phyloP scores from a whole-genome alignment of 495 filamentous ascomycete species.

The Chaetomium fimeti region DNA sequence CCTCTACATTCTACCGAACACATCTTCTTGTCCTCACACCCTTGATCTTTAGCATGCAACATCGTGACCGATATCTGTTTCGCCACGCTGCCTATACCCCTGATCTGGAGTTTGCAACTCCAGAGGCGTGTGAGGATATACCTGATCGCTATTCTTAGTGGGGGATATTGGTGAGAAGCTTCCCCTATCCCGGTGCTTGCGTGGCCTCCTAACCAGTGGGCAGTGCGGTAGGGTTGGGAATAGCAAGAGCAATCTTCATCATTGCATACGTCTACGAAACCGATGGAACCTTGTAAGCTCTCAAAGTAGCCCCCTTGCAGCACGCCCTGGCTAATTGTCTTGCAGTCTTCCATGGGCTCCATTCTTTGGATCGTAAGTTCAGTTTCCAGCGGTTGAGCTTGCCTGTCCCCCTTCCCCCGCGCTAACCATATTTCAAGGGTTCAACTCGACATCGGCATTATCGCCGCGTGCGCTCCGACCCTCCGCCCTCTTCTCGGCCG shows the following conservation, averaged over 20 bases:
- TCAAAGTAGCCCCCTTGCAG: neutral
- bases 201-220: conserved; percentile 12
- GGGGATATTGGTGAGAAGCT: conserved; percentile 43
- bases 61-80: conserved; percentile 50
- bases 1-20: neutral
- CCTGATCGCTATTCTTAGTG: conserved; percentile 45
- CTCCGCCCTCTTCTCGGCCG: conserved; percentile 17
- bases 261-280: conserved; percentile 32
- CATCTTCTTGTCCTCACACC: neutral
- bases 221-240: conserved; percentile 33
- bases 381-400: neutral
- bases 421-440: conserved; percentile 1
- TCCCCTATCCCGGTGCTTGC: neutral
- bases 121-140: conserved; percentile 41
- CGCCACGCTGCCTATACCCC: conserved; percentile 45
- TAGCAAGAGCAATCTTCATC: conserved; percentile 34
- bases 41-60: conserved; percentile 37
- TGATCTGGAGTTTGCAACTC: conserved; percentile 48
- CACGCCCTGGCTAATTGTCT: neutral
- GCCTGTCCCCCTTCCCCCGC: too few species aligned
- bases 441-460: conserved; percentile 12
- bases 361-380: conserved; percentile 37
- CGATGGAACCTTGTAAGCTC: conserved; percentile 32
- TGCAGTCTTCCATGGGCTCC: conserved; percentile 26
- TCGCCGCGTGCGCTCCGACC: conserved; percentile 11